Evolutionary conservation across 768 basidiomycete genomes (phyloP).

Genomic region (Calocera cornea): DNA sequence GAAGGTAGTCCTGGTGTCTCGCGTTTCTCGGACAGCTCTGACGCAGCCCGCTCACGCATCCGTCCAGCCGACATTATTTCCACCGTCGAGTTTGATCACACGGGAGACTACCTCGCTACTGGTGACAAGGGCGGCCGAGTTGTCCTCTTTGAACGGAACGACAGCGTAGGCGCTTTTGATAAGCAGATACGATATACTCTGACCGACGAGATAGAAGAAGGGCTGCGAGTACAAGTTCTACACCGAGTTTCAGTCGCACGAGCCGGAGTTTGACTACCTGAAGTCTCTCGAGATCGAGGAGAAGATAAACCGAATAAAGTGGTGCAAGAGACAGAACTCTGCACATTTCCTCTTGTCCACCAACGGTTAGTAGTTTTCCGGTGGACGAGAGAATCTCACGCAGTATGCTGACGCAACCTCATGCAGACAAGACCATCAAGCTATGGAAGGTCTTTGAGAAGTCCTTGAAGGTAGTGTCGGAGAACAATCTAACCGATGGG

Average conservation of each 20-base stretch:
- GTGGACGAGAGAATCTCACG: not conserved
- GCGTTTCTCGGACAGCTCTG: slow-evolving; percentile 9
- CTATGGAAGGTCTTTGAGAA: slow-evolving; percentile 99
- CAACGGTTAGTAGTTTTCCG: slow-evolving; percentile 51
- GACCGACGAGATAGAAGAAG: slow-evolving; percentile 61
- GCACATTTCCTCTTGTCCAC: slow-evolving; percentile 96
- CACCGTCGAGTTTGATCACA: slow-evolving; percentile 98
- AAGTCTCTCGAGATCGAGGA: slow-evolving; percentile 99
- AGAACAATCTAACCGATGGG: slow-evolving; percentile 86
- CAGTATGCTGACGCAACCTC: not conserved
- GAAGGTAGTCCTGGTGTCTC: slow-evolving; percentile 51
- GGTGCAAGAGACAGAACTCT: slow-evolving; percentile 96
- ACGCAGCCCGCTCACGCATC: slow-evolving; percentile 11
- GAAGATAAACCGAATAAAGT: slow-evolving; percentile 99
- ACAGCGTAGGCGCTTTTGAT: slow-evolving; percentile 49
- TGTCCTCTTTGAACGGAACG: slow-evolving; percentile 96
- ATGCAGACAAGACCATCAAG: slow-evolving; percentile 95
- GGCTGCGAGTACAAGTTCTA: slow-evolving; percentile 99
- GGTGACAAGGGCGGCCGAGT: slow-evolving; percentile 99
- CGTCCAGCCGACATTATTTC: slow-evolving; percentile 96
- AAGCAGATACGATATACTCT: slow-evolving; percentile 4
- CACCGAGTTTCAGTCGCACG: slow-evolving; percentile 98
- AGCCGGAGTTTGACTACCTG: slow-evolving; percentile 99
- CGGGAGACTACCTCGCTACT: slow-evolving; percentile 97
- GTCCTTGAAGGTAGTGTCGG: slow-evolving; percentile 84